These are phyloP conservation scores for Epichloe bromicola DNA, from an alignment of 2,329 filamentous ascomycete genomes.

Conservation along the genomic window DNA sequence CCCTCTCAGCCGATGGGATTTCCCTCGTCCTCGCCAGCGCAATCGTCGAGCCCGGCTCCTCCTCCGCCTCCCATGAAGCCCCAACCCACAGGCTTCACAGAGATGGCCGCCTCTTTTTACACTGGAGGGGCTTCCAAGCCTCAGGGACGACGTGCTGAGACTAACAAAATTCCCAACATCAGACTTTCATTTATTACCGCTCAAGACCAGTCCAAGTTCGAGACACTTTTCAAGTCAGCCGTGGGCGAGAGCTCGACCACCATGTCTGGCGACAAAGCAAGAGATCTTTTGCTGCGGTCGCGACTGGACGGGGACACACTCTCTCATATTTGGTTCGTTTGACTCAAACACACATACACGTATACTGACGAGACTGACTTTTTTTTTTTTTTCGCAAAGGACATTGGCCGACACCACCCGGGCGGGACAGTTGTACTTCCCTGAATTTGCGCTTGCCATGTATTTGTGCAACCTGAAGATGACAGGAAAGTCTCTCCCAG, in stretches of 20 bases:
- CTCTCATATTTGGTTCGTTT: constrained; percentile 74
- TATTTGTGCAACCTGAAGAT: constrained; percentile 93
- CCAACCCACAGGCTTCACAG: constrained; percentile 50
- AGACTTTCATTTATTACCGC: constrained; percentile 92
- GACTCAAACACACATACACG: neutral
- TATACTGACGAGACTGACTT: neutral
- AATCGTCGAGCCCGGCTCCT: constrained; percentile 33
- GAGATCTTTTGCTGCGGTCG: constrained; percentile 77
- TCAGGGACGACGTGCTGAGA: constrained; percentile 30
- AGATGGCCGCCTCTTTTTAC: constrained; percentile 56
- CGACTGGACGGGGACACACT: constrained; percentile 77
- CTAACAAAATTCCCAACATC: constrained; percentile 81
- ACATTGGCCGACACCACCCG: constrained; percentile 90
- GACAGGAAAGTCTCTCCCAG: constrained; percentile 71
- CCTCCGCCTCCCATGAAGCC: constrained; percentile 50
- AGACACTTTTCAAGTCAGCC: constrained; percentile 93
- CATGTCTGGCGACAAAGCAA: constrained; percentile 84
- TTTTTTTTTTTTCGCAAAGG: constrained; percentile 32
- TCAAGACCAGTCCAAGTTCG: constrained; percentile 89
- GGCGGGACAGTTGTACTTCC: constrained; percentile 90
- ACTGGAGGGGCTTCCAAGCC: constrained; percentile 32
- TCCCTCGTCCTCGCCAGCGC: constrained; percentile 32
- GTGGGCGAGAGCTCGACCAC: constrained; percentile 74
- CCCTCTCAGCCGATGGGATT: constrained; percentile 33
- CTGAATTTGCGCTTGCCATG: constrained; percentile 95